A percentile compares a stretch with the other conserved stretches of the same genome.
These are phyloP conservation scores for Ophiostoma ulmi DNA, from an alignment of 2,329 filamentous ascomycete genomes.

Conservation along the genomic window DNA sequence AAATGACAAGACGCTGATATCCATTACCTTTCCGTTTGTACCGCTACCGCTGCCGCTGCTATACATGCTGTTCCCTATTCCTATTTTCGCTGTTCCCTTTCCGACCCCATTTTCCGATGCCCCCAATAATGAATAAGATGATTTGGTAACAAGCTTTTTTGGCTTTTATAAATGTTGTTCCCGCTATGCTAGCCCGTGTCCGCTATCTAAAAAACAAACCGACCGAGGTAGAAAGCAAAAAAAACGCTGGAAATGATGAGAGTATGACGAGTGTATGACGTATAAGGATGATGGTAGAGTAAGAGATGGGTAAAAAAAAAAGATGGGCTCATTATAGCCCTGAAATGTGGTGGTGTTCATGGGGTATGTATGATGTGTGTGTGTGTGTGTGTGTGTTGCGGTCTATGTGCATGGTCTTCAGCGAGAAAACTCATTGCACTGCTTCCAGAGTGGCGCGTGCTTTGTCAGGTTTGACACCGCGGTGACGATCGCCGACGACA, in stretches of 20 bases:
- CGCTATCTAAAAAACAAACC: slow-evolving; percentile 15
- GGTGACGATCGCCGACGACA: neutral
- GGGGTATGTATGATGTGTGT: neutral
- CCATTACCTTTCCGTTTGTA: neutral
- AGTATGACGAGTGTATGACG: neutral
- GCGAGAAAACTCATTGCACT: neutral
- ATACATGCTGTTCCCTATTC: neutral
- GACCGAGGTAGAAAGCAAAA: slow-evolving; percentile 12
- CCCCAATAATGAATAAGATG: neutral
- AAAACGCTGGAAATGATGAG: slow-evolving; percentile 12
- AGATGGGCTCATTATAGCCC: neutral
- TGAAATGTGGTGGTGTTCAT: neutral
- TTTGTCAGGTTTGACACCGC: neutral
- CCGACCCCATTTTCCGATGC: neutral
- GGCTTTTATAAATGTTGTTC: neutral
- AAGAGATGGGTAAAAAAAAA: neutral
- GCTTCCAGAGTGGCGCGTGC: neutral
- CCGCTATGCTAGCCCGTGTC: slow-evolving; percentile 16
- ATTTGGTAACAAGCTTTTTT: neutral
- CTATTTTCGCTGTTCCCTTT: neutral
- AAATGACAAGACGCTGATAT: slow-evolving; percentile 8
- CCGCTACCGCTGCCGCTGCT: neutral
- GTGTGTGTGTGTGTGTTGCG: neutral
- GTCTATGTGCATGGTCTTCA: neutral
- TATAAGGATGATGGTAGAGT: neutral